These are phyloP conservation scores for Canavalia ensiformis DNA, from an alignment of 306 rosid species.

Conservation along the genomic window DNA sequence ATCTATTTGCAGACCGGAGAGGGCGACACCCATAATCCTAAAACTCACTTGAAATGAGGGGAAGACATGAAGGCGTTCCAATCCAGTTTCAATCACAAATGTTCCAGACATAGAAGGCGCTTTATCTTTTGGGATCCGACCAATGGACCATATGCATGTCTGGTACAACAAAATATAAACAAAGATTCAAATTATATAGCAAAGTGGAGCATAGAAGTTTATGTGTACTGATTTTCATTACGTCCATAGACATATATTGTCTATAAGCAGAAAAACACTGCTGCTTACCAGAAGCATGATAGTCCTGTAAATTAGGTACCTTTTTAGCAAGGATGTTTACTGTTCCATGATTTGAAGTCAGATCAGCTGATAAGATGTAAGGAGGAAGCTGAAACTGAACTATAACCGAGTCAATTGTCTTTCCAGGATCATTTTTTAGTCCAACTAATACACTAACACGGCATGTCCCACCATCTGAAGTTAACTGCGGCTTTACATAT, in stretches of 20 bases:
- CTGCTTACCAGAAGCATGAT: not conserved
- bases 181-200: slow-evolving; percentile 16
- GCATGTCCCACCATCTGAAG: slow-evolving; percentile 85
- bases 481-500: slow-evolving; percentile 91
- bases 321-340: slow-evolving; percentile 81
- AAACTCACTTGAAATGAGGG: slow-evolving; percentile 78
- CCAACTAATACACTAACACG: slow-evolving; percentile 85
- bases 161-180: slow-evolving; percentile 57
- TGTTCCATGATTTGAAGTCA: slow-evolving; percentile 87
- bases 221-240: not conserved
- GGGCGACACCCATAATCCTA: slow-evolving; percentile 80
- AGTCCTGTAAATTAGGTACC: slow-evolving; percentile 64
- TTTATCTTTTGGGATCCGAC: slow-evolving; percentile 87
- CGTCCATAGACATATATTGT: not conserved
- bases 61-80: slow-evolving; percentile 75
- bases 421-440: slow-evolving; percentile 85
- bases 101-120: slow-evolving; percentile 93
- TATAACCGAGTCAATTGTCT: slow-evolving; percentile 71
- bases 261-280: not conserved
- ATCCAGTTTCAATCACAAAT: slow-evolving; percentile 70
- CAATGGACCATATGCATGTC: slow-evolving; percentile 92
- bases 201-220: slow-evolving; percentile 35
- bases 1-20: slow-evolving; percentile 80
- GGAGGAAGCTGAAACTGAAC: slow-evolving; percentile 87
- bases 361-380: slow-evolving; percentile 77